A percentile compares a stretch with the other conserved stretches of the same genome.
These are phyloP conservation scores for Solanum virginianum DNA, from an alignment of 257 asterid genomes.

Conservation along the genomic window DNA sequence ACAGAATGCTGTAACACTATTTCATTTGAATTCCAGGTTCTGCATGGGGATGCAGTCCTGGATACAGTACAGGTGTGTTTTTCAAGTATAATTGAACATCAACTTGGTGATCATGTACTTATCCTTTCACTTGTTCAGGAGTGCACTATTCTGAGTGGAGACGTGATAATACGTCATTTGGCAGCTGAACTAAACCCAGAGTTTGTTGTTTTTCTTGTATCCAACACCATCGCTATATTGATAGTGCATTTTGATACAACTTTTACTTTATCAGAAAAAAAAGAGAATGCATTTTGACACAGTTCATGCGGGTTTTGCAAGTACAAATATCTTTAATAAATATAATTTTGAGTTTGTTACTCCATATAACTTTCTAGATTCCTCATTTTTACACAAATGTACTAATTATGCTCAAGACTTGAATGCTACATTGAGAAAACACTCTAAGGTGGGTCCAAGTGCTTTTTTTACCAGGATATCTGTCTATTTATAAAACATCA, in stretches of 20 bases:
- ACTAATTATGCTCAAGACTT: background rate
- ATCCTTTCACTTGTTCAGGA: conserved; percentile 36
- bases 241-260: background rate
- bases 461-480: background rate
- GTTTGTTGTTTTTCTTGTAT: conserved; percentile 87
- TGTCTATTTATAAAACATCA: background rate
- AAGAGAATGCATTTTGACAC: background rate
- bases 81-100: background rate
- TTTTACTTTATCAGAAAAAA: background rate
- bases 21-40: conserved; percentile 38
- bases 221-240: conserved; percentile 14
- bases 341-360: background rate
- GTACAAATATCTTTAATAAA: background rate
- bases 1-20: background rate
- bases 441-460: background rate
- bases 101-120: background rate
- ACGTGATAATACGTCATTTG: conserved; percentile 73
- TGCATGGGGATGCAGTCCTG: conserved; percentile 97
- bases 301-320: background rate
- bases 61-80: conserved; percentile 71
- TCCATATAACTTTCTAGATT: background rate
- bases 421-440: background rate
- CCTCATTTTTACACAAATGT: background rate
- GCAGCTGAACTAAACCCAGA: conserved; percentile 75
- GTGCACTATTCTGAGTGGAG: conserved; percentile 95